These are phyloP conservation scores for Scutellaria barbata DNA, from an alignment of 257 asterid genomes.

Conservation along the genomic window DNA sequence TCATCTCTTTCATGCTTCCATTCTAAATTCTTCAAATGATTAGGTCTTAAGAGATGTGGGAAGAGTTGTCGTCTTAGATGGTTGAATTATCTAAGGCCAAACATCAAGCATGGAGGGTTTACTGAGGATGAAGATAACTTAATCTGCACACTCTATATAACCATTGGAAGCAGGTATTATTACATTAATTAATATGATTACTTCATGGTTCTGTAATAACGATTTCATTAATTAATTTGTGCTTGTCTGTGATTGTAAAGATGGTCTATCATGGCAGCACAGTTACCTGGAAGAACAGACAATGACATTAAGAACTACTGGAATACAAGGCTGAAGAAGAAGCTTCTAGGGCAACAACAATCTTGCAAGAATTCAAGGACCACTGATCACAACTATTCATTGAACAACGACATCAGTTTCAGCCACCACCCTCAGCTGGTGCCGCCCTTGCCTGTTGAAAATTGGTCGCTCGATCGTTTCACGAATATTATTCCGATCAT, in stretches of 20 bases:
- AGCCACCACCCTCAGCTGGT: constrained; percentile 5
- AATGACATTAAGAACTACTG: constrained; percentile 53
- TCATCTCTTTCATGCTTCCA: too few species aligned
- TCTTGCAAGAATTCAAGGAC: too few species aligned
- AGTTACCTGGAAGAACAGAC: constrained; percentile 51
- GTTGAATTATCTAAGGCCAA: constrained; percentile 51
- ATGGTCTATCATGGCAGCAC: constrained; percentile 52
- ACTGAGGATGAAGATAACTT: constrained; percentile 49
- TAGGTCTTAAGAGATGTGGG: constrained; percentile 51
- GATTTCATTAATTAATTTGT: neutral
- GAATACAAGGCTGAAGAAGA: constrained; percentile 50
- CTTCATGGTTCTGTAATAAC: neutral
- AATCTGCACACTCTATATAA: constrained; percentile 43
- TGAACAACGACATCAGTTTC: neutral
- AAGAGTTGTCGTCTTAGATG: constrained; percentile 54
- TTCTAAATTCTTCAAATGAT: too few species aligned
- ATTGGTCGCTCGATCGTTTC: too few species aligned
- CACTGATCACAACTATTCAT: too few species aligned
- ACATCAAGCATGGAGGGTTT: constrained; percentile 49
- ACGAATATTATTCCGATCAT: neutral
- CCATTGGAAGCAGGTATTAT: constrained; percentile 49
- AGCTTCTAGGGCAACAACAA: constrained; percentile 35
- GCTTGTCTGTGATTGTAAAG: constrained; percentile 3
- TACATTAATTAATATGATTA: neutral
- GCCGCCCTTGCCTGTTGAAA: neutral